Conservation (phyloP, 148 eudicot species). For the Limonium bicolor region DNA sequence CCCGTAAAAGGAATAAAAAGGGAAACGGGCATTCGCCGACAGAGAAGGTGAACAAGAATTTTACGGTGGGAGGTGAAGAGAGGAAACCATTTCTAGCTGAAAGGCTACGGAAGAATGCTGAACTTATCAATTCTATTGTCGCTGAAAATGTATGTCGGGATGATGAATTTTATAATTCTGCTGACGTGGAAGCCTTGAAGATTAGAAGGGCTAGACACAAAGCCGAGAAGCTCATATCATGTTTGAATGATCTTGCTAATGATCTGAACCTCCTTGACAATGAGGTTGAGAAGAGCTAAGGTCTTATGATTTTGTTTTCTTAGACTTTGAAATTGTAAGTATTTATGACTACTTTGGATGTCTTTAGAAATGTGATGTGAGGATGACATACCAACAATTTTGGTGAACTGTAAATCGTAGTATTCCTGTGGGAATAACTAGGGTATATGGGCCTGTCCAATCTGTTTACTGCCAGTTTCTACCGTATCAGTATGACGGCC, state of each 20-base stretch:
- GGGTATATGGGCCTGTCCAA: no score
- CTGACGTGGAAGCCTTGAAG: conserved; percentile 17
- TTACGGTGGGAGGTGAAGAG: conserved; percentile 8
- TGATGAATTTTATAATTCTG: neutral
- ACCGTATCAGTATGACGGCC: no score
- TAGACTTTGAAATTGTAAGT: no score
- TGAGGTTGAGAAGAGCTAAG: conserved; percentile 19
- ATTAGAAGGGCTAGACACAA: conserved; percentile 23
- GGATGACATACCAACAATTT: no score
- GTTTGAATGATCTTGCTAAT: conserved; percentile 31
- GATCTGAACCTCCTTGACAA: conserved; percentile 40
- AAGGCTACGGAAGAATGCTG: conserved; percentile 28
- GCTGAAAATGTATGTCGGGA: conserved; percentile 11
- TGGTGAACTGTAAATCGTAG: no score
- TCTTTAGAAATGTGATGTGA: no score
- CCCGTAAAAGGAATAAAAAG: neutral
- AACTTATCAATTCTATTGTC: conserved; percentile 34
- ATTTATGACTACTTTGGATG: no score
- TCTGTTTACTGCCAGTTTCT: no score
- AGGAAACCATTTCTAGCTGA: conserved; percentile 27
- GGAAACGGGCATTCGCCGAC: neutral
- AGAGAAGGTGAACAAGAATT: neutral
- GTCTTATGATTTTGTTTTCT: no score
- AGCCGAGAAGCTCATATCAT: conserved; percentile 51
- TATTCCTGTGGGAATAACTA: no score